Percentiles rank a stretch among this genome's conserved stretches.
These are phyloP conservation scores for Diplodia mutila DNA, from an alignment of 2,329 filamentous ascomycete genomes.

Conservation along the genomic window DNA sequence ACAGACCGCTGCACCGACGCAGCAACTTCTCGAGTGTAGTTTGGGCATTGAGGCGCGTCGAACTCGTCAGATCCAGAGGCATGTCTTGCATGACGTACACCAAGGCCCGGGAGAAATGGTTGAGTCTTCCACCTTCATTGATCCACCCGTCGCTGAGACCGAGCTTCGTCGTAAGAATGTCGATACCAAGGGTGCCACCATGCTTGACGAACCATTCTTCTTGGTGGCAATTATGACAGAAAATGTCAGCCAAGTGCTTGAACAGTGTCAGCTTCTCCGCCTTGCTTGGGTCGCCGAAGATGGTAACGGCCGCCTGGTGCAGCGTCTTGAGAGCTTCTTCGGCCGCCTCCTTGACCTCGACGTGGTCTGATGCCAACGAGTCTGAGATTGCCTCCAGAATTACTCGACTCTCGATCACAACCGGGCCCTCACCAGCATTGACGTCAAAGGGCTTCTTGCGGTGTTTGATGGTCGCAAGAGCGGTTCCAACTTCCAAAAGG, in stretches of 20 bases:
- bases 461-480: slow-evolving; percentile 80
- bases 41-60: slow-evolving; percentile 81
- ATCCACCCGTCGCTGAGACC: slow-evolving; percentile 86
- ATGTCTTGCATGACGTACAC: slow-evolving; percentile 99
- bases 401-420: slow-evolving; percentile 83
- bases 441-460: slow-evolving; percentile 80
- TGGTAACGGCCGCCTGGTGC: slow-evolving; percentile 72
- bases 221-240: slow-evolving; percentile 93
- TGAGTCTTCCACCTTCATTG: slow-evolving; percentile 66
- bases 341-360: slow-evolving; percentile 78
- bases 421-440: slow-evolving; percentile 79
- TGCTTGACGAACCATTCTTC: slow-evolving; percentile 99
- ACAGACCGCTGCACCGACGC: slow-evolving; percentile 74
- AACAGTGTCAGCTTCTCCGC: slow-evolving; percentile 84
- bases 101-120: slow-evolving; percentile 86
- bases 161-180: slow-evolving; percentile 81
- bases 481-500: slow-evolving; percentile 83
- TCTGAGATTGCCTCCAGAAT: slow-evolving; percentile 90
- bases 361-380: slow-evolving; percentile 82
- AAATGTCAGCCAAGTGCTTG: slow-evolving; percentile 75
- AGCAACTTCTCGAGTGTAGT: slow-evolving; percentile 80
- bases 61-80: slow-evolving; percentile 89
- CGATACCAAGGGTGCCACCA: slow-evolving; percentile 87
- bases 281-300: slow-evolving; percentile 75
- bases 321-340: slow-evolving; percentile 78